phyloP scores from a whole-genome alignment of 2,329 filamentous ascomycete species.

The Tolypocladium amazonense region DNA sequence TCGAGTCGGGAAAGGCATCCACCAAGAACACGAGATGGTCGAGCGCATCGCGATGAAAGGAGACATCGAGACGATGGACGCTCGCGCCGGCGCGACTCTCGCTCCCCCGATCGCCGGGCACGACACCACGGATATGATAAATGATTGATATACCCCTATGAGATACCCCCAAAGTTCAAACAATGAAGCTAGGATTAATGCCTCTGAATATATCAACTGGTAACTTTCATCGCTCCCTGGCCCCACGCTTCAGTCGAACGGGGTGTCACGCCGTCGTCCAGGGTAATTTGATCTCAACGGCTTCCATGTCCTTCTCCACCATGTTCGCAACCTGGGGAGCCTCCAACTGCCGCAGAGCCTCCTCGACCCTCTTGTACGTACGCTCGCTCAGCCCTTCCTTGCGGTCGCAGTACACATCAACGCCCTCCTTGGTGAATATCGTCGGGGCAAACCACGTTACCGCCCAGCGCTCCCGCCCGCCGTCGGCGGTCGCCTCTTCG shows the following conservation, averaged over 20 bases:
- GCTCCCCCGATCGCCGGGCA: constrained; percentile 5
- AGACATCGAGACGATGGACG: constrained; percentile 6
- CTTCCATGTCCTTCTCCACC: constrained; percentile 35
- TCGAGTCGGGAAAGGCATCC: constrained; percentile 2
- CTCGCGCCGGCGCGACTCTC: constrained; percentile 7
- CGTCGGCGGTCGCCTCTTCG: constrained; percentile 30
- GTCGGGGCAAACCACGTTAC: constrained; percentile 82
- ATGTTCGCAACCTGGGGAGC: constrained; percentile 44
- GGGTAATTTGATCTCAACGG: constrained; percentile 40
- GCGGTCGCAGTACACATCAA: constrained; percentile 66
- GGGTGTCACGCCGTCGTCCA: constrained; percentile 26
- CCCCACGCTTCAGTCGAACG: background rate
- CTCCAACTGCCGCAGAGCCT: constrained; percentile 32
- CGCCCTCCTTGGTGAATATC: constrained; percentile 69
- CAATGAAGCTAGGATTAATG: background rate
- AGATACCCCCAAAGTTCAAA: constrained; percentile 7
- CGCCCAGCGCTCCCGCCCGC: constrained; percentile 50
- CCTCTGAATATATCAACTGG: background rate
- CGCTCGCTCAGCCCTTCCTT: constrained; percentile 47
- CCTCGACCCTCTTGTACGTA: constrained; percentile 45
- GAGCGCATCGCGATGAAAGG: constrained; percentile 5
- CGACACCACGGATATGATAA: constrained; percentile 6
- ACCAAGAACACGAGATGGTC: constrained; percentile 5
- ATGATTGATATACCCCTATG: constrained; percentile 8
- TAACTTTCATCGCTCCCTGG: background rate